Base-by-base conservation (phyloP, 169 alveolate genomes). In the Eimeria sp. region DNA sequence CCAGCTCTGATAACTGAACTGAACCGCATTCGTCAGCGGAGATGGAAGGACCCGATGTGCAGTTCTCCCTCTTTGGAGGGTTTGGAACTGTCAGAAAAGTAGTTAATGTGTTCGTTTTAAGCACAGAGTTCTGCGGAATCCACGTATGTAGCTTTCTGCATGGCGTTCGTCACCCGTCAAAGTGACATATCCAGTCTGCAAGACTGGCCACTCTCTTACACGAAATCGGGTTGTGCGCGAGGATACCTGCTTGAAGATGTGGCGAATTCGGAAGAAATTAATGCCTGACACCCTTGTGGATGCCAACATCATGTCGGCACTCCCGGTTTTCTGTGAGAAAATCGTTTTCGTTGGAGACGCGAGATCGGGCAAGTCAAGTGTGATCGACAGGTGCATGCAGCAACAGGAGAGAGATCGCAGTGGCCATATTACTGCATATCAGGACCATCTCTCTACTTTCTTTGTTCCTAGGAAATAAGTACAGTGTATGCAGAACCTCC, bases 321-420 rank as follows among this genome's bases (percentile, higher is more conserved):
- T 83, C 76, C 91, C 91, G 20, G 91, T 54, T 27, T 83, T 83
- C 51, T 65, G 61, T 49, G 58, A 83, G 91, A 83, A 83, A 54
- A 83, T 83, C 11, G 91, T 83, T 14, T 30, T 83, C 18, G 73
- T 83, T n/a, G 91, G 91, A n/a, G 91, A 83, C 91, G 67, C 91
- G 51, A 22, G 40, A 40, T 83, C 91, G 18, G 91, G 91, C 91
- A 83, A 83, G 91, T 27, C 91, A n/a, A 83, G 91, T 27, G 61
- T 83, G 5, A 49, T 83, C 11, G 73, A 83, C 91, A 83, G 91
- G 91, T 83, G 73, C 70, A 83, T 54, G 73, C 83, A 73, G 83
- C 83, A 73, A 10, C 83, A 73, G 83, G 47, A 73, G 70, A 61
- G 70, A 61, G 70, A 61, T 25, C 70, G 20, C 70, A 61, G 70